Evolutionary conservation across 768 basidiomycete species (phyloP).

Genomic region (Postia placenta): DNA sequence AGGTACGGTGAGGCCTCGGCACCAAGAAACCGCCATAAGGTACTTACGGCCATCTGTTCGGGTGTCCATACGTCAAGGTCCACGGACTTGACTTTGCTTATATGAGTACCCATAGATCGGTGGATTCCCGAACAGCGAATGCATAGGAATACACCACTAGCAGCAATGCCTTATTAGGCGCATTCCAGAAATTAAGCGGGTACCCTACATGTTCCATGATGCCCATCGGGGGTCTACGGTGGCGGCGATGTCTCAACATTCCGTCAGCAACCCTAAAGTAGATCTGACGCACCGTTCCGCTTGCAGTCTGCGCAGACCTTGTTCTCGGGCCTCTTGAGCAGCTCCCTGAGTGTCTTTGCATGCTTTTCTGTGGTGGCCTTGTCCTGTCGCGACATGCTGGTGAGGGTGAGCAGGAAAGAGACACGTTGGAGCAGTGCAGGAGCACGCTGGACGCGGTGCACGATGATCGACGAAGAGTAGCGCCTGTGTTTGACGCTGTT

Average conservation of each 20-base stretch:
- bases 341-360: slow-evolving; percentile 72
- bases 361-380: slow-evolving; percentile 81
- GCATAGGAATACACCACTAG: slow-evolving; percentile 90
- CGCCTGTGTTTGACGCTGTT: slow-evolving; percentile 8
- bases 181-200: too few relatives aligned
- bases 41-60: slow-evolving; percentile 87
- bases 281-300: slow-evolving; percentile 66
- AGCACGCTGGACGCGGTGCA: background rate
- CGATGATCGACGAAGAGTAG: background rate
- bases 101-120: slow-evolving; percentile 97
- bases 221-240: slow-evolving; percentile 91
- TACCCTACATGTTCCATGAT: slow-evolving; percentile 85
- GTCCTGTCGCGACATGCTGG: slow-evolving; percentile 52
- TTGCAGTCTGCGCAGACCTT: slow-evolving; percentile 97
- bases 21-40: background rate
- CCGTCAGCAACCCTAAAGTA: background rate
- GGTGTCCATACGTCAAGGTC: slow-evolving; percentile 98
- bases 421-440: slow-evolving; percentile 16
- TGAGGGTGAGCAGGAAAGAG: slow-evolving; percentile 1
- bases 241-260: too few relatives aligned
- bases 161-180: too few relatives aligned
- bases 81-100: slow-evolving; percentile 94
- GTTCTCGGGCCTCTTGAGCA: slow-evolving; percentile 87
- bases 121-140: slow-evolving; percentile 98
- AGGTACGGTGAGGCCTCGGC: background rate